Base-by-base conservation (phyloP, 768 basidiomycete genomes). In the Lactarius pseudohatsudake region DNA sequence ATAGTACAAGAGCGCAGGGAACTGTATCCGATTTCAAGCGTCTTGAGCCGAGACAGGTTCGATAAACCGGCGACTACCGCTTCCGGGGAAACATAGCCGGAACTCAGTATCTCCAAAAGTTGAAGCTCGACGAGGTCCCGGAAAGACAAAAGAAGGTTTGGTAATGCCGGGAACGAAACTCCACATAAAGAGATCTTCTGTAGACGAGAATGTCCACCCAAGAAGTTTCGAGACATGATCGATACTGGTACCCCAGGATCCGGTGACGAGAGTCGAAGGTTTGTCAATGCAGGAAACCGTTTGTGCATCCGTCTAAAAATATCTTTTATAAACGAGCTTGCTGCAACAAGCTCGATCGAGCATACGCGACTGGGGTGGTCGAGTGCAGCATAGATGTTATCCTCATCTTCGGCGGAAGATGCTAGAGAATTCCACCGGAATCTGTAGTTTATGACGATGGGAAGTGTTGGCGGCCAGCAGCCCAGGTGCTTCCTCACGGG, bases 381-480 rank as follows among this genome's bases (percentile, higher is more conserved):
- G 13, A 64, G 41, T 6, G 62, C 62, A n/a, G n/a, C 41, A 6
- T 26, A 1, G 41, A 64, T 20, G 43, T 47, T 64, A 18, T 47
- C 30, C 22, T 10, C 28, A 20, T 10, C 30, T 4, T 13, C 22
- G 9, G 1, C 22, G 9, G 1, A 11, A 8, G 2, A 1, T 8
- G 26, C 8, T 13, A 5, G 5, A 5, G 1, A n/a, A 15, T 7
- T 1, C 34, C 34, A 34, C 18, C 13, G 50, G 13, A 3, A 10
- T 0, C 36, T 13, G 36, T 0, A 38, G 3, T 32, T 16, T 32
- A 63, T 34, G 18, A 26, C 16, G 1, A 63, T 34, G 40, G 62
- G 56, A n/a, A 63, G 10, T 6, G n/a, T 30, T 28, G 63, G 45
- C 13, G 45, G 45, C 62, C 55, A 63, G 40, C 32, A 22, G 1